Evolutionary conservation across 176 grass and related monocot genomes (phyloP).

Genomic region (Neostapfia colusana): DNA sequence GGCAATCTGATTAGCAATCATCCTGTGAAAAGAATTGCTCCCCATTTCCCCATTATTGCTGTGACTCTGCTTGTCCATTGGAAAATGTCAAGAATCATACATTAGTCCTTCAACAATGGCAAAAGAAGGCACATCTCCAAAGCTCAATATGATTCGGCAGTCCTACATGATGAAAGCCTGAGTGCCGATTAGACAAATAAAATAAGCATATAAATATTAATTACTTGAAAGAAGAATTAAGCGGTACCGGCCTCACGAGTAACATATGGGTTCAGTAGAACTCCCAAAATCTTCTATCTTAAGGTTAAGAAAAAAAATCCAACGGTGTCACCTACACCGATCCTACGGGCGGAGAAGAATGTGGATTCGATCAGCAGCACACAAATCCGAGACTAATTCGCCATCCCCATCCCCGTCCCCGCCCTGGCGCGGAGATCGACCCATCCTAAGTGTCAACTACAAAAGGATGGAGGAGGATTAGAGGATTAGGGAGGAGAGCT

Average conservation of each 20-base stretch:
- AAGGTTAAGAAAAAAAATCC: not conserved
- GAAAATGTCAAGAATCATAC: conserved; percentile 8
- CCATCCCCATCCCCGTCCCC: not conserved
- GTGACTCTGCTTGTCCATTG: conserved; percentile 56
- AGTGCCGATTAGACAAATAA: conserved; percentile 22
- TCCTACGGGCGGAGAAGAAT: not conserved
- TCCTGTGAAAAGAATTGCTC: conserved; percentile 42
- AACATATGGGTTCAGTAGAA: not conserved
- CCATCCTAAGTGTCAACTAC: not conserved
- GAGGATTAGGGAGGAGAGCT: not conserved
- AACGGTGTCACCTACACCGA: not conserved
- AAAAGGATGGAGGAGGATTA: not conserved
- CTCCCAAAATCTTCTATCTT: not conserved
- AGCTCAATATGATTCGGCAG: conserved; percentile 20
- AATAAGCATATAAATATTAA: not conserved
- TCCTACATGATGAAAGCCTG: conserved; percentile 20
- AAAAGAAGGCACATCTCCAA: conserved; percentile 12
- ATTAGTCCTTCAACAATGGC: conserved; percentile 32
- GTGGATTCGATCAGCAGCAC: not conserved
- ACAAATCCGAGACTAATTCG: not conserved
- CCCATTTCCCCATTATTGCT: conserved; percentile 39
- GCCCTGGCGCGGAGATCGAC: not conserved
- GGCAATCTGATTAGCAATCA: conserved; percentile 46
- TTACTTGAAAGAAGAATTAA: conserved; percentile 1
- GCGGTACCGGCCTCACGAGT: not conserved